Conservation (phyloP, 1,139 yeast species). For the Kazachstania sp. region DNA sequence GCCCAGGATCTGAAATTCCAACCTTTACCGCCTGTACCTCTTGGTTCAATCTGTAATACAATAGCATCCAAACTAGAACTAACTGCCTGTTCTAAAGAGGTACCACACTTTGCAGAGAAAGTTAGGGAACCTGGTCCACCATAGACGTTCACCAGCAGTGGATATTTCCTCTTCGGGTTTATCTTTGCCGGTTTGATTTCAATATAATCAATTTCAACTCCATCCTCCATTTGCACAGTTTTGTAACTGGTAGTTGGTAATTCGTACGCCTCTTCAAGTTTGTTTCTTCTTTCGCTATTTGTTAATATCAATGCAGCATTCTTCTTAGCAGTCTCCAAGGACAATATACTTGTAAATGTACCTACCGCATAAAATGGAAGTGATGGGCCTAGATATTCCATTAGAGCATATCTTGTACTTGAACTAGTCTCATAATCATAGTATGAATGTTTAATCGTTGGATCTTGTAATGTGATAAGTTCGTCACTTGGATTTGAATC, state of each 20-base stretch:
- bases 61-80: slow-evolving; percentile 64
- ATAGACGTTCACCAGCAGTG: slow-evolving; percentile 73
- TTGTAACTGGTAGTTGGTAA: slow-evolving; percentile 51
- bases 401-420: slow-evolving; percentile 26
- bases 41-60: slow-evolving; percentile 79
- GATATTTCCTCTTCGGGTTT: slow-evolving; percentile 53
- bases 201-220: slow-evolving; percentile 49
- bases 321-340: slow-evolving; percentile 8
- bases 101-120: slow-evolving; percentile 44
- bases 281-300: slow-evolving; percentile 29
- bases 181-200: slow-evolving; percentile 73
- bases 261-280: slow-evolving; percentile 33
- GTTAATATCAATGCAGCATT: slow-evolving; percentile 16
- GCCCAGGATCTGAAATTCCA: slow-evolving; percentile 69
- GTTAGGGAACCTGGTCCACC: slow-evolving; percentile 94
- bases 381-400: slow-evolving; percentile 23
- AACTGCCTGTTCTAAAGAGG: slow-evolving; percentile 63
- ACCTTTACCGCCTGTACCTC: slow-evolving; percentile 91
- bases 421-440: slow-evolving; percentile 24
- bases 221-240: slow-evolving; percentile 41
- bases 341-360: slow-evolving; percentile 17
- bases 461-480: slow-evolving; percentile 18
- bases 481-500: slow-evolving; percentile 5
- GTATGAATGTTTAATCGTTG: slow-evolving; percentile 15
- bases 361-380: slow-evolving; percentile 25